Base-by-base conservation (phyloP, 192 early-diverging fungal species). In the Coemansia sp. region DNA sequence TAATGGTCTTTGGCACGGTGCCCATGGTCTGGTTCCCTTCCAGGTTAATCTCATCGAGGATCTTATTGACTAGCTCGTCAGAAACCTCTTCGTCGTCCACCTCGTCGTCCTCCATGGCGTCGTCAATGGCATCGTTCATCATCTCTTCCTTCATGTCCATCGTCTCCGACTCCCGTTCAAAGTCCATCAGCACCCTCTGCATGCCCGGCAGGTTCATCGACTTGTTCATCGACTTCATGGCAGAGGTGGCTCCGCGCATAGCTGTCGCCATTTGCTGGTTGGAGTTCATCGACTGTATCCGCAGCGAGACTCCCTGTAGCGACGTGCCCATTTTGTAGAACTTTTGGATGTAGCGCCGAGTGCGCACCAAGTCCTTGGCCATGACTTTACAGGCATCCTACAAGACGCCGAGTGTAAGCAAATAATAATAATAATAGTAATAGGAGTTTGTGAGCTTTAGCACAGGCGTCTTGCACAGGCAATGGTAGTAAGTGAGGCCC, bases 141-240 rank as follows among this genome's bases (percentile, higher is more conserved):
- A 99, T 91, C 65, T 97, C 96, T 67, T 96, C 95, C 86, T 97
- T 98, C 94, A 99, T 97, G 73, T 99, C 94, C 96, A 99, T 96
- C 71, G 94, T 88, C 65, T 95, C 95, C 11, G 86, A 87, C 83
- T 99, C 94, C 74, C 86, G 87, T 70, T 97, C 94, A 85, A 98
- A 99, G 37, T 99, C 96, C 91, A 94, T 93, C 91, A 98, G 95
- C 45, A 99, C 97, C 65, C 93, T 91, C 43, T 93, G 90, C 38
- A 99, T 93, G 43, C 90, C 89, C 3, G 95, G 96, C 56, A 99
- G 77, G 84, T 99, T 98, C 86, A 98, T 92, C 47, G 88, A 83
- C 64, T 86, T 86, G 76, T 99, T 99, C 97, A 99, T 99, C 25
- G 93, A 88, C 25, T 87, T 85, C 95, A 99, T 97, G n/a, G 97